A percentile compares a stretch with the other conserved stretches of the same genome.
Conservation (phyloP, 495 filamentous ascomycete species). For the Penicillium manginii region DNA sequence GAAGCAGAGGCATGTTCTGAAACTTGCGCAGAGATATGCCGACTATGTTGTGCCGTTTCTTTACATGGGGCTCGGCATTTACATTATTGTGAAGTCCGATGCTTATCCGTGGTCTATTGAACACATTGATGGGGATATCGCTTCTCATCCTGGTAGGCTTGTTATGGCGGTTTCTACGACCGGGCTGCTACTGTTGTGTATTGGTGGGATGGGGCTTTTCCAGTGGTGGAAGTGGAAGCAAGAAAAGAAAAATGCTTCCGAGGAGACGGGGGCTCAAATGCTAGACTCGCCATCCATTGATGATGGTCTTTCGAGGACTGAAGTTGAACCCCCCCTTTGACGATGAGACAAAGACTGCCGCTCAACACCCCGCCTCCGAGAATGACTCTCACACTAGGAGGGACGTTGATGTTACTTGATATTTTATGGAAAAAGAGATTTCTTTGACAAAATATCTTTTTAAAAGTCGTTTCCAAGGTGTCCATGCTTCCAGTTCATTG, state of each 20-base stretch:
- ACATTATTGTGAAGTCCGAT: conserved; percentile 9
- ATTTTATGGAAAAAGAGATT: no score
- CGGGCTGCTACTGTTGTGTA: background rate
- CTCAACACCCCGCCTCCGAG: background rate
- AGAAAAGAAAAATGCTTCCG: background rate
- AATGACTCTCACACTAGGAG: background rate
- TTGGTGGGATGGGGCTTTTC: background rate
- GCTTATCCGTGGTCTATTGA: conserved; percentile 10
- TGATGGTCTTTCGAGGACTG: background rate
- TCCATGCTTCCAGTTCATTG: background rate
- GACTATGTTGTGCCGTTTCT: conserved; percentile 9
- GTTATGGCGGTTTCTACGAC: conserved; percentile 2
- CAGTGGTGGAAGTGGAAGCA: background rate
- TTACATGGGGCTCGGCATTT: conserved; percentile 8
- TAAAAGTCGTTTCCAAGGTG: background rate
- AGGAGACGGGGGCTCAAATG: background rate
- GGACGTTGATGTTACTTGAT: no score
- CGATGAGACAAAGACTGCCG: background rate
- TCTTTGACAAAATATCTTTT: background rate
- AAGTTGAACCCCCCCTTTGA: background rate
- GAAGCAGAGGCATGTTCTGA: conserved; percentile 9
- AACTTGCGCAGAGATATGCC: conserved; percentile 9
- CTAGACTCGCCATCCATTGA: background rate
- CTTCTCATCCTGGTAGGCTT: background rate
- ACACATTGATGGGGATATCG: conserved; percentile 7